Percentiles rank a stretch among this genome's conserved stretches.
phyloP scores from a whole-genome alignment of 805 yeast genomes.

The Yamadazyma scolyti region DNA sequence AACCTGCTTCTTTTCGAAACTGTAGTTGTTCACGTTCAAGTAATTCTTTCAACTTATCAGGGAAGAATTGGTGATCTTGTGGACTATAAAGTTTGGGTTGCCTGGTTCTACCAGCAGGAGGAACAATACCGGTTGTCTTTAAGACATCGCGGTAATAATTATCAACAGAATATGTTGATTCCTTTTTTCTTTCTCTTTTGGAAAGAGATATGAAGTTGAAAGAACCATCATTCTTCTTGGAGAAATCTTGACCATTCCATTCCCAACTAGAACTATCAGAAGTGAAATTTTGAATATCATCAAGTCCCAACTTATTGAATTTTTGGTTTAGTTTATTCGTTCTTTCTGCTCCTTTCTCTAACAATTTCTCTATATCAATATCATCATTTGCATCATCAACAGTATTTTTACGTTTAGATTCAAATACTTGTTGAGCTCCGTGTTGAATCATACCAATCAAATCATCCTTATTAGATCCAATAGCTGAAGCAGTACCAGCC shows the following conservation, averaged over 20 bases:
- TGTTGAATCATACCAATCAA: constrained; percentile 93
- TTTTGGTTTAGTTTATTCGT: constrained; percentile 77
- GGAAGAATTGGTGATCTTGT: constrained; percentile 74
- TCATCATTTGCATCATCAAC: constrained; percentile 34
- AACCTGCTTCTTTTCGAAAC: constrained; percentile 57
- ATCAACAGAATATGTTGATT: constrained; percentile 73
- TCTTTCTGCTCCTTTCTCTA: constrained; percentile 75
- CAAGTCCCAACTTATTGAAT: constrained; percentile 82
- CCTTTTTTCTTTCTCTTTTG: constrained; percentile 72
- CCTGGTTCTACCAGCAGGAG: constrained; percentile 29
- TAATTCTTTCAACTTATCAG: constrained; percentile 48
- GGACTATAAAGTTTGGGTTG: constrained; percentile 63
- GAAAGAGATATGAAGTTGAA: constrained; percentile 59
- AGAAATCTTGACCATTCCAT: constrained; percentile 92
- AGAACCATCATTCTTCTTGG: constrained; percentile 46
- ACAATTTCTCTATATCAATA: constrained; percentile 80
- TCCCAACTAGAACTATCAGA: constrained; percentile 89
- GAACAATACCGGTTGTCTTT: constrained; percentile 16
- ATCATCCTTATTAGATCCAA: constrained; percentile 75
- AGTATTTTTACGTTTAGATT: constrained; percentile 26
- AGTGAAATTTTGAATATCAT: constrained; percentile 88
- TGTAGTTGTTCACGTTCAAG: constrained; percentile 64
- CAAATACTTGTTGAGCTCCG: constrained; percentile 90
- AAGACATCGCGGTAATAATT: constrained; percentile 72
- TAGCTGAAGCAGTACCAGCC: constrained; percentile 34